A percentile compares a stretch with the other conserved stretches of the same genome.
These are phyloP conservation scores for Gelatoporia subvermispora DNA, from an alignment of 768 basidiomycete species.

Conservation along the genomic window DNA sequence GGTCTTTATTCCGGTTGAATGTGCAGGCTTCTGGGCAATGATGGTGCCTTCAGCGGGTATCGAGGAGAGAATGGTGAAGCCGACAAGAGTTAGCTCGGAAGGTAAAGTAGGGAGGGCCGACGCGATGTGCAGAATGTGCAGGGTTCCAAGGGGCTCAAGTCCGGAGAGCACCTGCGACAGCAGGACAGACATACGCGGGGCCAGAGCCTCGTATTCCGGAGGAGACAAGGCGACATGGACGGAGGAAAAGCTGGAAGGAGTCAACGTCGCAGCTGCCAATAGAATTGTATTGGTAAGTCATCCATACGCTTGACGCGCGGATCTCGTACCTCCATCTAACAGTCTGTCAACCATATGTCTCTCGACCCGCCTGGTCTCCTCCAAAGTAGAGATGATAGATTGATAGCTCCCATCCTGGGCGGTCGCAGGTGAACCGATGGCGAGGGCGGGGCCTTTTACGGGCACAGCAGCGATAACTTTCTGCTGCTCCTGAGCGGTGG, in stretches of 20 bases:
- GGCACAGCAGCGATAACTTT: conserved; percentile 22
- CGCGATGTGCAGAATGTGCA: conserved; percentile 58
- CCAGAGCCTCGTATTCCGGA: conserved; percentile 56
- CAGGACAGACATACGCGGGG: conserved; percentile 48
- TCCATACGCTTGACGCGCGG: neutral
- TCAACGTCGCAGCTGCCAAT: conserved; percentile 51
- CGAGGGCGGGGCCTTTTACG: conserved; percentile 50
- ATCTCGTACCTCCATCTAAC: conserved; percentile 65
- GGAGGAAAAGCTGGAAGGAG: conserved; percentile 52
- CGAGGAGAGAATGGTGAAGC: conserved; percentile 54
- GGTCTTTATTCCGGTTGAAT: conserved; percentile 25
- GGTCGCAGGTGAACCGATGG: conserved; percentile 72
- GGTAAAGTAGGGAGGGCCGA: conserved; percentile 40
- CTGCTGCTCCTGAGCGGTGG: conserved; percentile 16
- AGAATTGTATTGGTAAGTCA: conserved; percentile 2
- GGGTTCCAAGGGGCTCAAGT: conserved; percentile 61
- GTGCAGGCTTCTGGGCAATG: conserved; percentile 68
- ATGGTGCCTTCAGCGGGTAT: conserved; percentile 36
- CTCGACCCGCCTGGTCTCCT: conserved; percentile 54
- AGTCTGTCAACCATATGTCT: conserved; percentile 80
- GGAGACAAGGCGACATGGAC: conserved; percentile 64
- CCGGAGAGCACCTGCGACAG: conserved; percentile 56
- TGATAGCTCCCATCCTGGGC: conserved; percentile 82
- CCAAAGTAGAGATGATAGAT: conserved; percentile 55
- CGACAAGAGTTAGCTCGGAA: conserved; percentile 58